Evolutionary conservation across 73 alveolate genomes (phyloP).

Genomic region (Halteria grandinella): DNA sequence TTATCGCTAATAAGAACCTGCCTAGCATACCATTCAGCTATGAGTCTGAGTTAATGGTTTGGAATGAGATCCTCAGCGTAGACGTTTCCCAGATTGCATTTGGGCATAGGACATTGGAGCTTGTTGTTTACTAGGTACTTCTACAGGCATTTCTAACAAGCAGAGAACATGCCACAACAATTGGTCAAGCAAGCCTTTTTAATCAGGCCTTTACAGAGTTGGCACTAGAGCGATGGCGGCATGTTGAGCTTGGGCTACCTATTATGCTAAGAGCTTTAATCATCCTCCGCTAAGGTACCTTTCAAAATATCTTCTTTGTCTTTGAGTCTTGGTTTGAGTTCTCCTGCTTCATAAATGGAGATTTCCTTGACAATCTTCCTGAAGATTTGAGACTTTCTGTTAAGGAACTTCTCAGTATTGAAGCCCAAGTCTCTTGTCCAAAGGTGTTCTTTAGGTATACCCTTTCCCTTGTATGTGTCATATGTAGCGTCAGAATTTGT

Average conservation of each 20-base stretch:
- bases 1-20: conserved; percentile 32
- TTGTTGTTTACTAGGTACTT: conserved; percentile 14
- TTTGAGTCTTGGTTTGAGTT: neutral
- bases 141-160: conserved; percentile 23
- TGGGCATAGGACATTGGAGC: conserved; percentile 27
- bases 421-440: conserved; percentile 50
- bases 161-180: conserved; percentile 49
- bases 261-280: neutral
- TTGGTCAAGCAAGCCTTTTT: conserved; percentile 34
- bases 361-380: conserved; percentile 26
- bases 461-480: conserved; percentile 58
- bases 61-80: conserved; percentile 45
- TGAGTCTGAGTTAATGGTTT: conserved; percentile 23
- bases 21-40: conserved; percentile 40
- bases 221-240: conserved; percentile 41
- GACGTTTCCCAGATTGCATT: conserved; percentile 2
- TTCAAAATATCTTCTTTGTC: conserved; percentile 22
- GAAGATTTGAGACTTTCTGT: conserved; percentile 24
- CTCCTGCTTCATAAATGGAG: conserved; percentile 7
- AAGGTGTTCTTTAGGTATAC: conserved; percentile 38
- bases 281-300: neutral
- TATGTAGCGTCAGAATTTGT: conserved; percentile 71
- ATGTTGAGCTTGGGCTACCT: conserved; percentile 11
- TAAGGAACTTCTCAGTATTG: conserved; percentile 29
- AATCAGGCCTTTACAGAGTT: conserved; percentile 21